phyloP scores from a whole-genome alignment of 192 early-diverging fungal genomes.

The Haplosporangium gracile region DNA sequence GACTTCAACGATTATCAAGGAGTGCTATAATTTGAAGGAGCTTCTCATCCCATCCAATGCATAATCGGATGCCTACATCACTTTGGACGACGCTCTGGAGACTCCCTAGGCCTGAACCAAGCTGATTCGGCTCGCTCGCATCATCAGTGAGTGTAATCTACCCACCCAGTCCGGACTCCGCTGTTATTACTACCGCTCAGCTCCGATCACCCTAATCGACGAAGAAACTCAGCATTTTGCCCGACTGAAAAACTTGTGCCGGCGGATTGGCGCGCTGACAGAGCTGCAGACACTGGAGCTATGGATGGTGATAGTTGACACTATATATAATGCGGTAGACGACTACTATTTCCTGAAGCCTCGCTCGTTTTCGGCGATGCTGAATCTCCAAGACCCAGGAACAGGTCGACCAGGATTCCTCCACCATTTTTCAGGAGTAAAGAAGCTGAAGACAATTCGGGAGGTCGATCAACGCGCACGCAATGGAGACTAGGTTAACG shows the following conservation, averaged over 20 bases:
- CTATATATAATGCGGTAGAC: no score
- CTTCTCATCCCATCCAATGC: background rate
- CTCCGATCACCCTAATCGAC: background rate
- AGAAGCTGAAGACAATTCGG: background rate
- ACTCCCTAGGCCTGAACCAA: background rate
- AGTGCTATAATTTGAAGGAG: background rate
- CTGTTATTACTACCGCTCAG: background rate
- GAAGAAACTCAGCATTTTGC: background rate
- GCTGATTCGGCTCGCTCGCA: background rate
- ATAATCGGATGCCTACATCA: background rate
- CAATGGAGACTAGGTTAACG: background rate
- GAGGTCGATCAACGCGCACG: background rate
- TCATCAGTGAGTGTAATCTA: background rate
- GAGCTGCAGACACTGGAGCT: background rate
- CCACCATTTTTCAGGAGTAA: background rate
- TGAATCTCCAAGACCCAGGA: background rate
- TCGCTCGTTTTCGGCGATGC: background rate
- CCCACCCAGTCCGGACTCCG: background rate
- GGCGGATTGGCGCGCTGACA: background rate
- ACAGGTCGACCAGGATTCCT: background rate
- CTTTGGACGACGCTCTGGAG: background rate
- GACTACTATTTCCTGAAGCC: no score
- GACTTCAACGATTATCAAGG: no score
- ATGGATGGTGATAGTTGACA: no score
- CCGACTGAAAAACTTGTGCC: background rate